Base-by-base conservation (phyloP, 1,284 basidiomycete species). In the Boletus subluridellus region DNA sequence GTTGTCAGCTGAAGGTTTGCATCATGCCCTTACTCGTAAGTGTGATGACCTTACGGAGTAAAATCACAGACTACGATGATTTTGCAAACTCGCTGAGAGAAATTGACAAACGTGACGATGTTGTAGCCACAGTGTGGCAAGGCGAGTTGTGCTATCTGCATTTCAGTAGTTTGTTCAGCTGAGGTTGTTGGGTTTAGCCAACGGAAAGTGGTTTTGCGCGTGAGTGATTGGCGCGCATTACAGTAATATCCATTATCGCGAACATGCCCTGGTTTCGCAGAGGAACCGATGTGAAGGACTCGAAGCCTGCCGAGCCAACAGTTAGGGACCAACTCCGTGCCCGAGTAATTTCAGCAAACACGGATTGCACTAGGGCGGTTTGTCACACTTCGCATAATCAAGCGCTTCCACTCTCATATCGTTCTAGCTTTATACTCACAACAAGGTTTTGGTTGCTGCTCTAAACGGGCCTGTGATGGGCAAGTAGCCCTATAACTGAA, bases 391-490 rank as follows among this genome's bases (percentile, higher is more conserved):
- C n/a, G 24, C 21, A 53, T 32, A 3, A 28, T 7, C 39, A 24
- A 17, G 7, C 10, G 5, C 6, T 26, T 14, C 30, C n/a, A 8
- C 24, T 10, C 54, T 55, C 42, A 52, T 39, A 4, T 24, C 28
- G 17, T 48, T 52, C 12, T 56, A 89, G 87, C 69, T 89, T 17
- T 85, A 84, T 63, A 79, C 78, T 1, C 87, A 89, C 62, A 78
- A 76, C 63, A 89, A 89, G 69, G 75, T 89, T 34, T 70, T 85
- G 21, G 80, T 89, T 30, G 86, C 85, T 32, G 86, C 85, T 26
- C 64, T 89, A 17, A 87, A 89, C 63, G 87, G 87, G 0, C 87
- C 87, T 45, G 87, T 87, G 5, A 82, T 89, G 81, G 87, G 85
- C 84, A 69, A 61, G 60, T 21, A 12, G 26, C 46, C 7, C 11